Conservation (phyloP, 225 moss, liverwort and hornwort genomes). For the Thuidium tamariscinum region DNA sequence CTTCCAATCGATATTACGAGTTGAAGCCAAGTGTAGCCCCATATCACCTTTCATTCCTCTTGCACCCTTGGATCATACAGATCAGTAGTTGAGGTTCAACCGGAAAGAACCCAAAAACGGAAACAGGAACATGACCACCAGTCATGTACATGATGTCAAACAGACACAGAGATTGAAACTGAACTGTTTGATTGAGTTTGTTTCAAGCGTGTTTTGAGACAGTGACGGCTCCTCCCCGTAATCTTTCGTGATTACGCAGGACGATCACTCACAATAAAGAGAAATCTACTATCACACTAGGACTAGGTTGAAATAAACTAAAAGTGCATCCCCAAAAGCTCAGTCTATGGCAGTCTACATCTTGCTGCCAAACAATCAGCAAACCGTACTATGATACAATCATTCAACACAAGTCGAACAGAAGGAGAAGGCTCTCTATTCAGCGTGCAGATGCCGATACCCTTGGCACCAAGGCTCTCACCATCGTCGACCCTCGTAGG, state of each 20-base stretch:
- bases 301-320: not conserved
- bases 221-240: not conserved
- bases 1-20: no score
- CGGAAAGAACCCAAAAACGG: not conserved
- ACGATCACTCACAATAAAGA: not conserved
- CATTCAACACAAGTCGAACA: conserved; percentile 6
- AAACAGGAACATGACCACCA: not conserved
- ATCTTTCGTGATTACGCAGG: not conserved
- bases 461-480: not conserved
- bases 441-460: not conserved
- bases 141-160: not conserved
- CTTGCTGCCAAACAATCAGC: conserved; percentile 3
- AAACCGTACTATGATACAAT: conserved; percentile 24
- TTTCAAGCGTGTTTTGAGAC: not conserved
- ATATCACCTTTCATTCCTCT: not conserved
- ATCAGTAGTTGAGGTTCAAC: not conserved
- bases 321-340: not conserved
- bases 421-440: not conserved
- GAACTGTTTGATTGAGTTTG: not conserved
- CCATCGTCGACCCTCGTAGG: not conserved
- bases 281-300: not conserved
- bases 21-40: not conserved
- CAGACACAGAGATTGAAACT: not conserved
- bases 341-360: not conserved
- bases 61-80: not conserved